A percentile compares a stretch with the other conserved stretches of the same genome.
Conservation (phyloP, 1,284 basidiomycete genomes). For the Trichosporon asahii region DNA sequence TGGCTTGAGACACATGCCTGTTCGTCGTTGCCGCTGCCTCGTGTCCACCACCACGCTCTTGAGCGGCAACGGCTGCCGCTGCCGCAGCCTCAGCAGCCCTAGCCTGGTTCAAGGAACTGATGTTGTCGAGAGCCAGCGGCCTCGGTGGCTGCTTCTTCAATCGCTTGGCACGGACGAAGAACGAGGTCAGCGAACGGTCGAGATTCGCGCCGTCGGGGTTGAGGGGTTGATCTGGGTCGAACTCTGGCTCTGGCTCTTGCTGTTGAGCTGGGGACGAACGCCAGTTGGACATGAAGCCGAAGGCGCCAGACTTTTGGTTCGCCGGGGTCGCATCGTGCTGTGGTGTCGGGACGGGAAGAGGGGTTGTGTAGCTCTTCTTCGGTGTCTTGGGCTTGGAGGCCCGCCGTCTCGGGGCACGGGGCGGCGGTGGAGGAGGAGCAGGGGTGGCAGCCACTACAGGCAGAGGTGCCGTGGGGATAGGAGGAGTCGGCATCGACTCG, state of each 20-base stretch:
- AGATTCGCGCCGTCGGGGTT: constrained; percentile 13
- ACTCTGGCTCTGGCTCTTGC: constrained; percentile 4
- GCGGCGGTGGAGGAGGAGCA: not conserved
- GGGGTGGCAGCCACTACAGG: not conserved
- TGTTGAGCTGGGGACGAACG: not conserved
- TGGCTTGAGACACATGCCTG: not conserved
- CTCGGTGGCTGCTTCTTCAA: constrained; percentile 4
- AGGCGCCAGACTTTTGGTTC: not conserved
- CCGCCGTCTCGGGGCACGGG: not conserved
- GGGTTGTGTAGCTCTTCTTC: constrained; percentile 10
- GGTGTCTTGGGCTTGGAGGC: not conserved
- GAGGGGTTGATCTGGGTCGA: constrained; percentile 6
- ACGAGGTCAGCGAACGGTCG: constrained; percentile 21
- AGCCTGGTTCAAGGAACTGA: not conserved
- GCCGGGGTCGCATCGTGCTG: not conserved
- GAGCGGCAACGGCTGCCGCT: not conserved
- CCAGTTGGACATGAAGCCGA: constrained; percentile 12
- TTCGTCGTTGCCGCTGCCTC: not conserved
- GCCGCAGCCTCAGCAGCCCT: not conserved
- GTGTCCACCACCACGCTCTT: not conserved
- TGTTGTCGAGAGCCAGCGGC: constrained; percentile 5
- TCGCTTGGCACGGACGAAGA: constrained; percentile 18
- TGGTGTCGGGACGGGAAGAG: not conserved
- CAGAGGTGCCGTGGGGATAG: not conserved
- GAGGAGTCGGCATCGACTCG: not conserved